Evolutionary conservation across 73 alveolate species (phyloP), one percentile per base, ranked within the genome.

Genomic region (Tetrahymena borealis): DNA sequence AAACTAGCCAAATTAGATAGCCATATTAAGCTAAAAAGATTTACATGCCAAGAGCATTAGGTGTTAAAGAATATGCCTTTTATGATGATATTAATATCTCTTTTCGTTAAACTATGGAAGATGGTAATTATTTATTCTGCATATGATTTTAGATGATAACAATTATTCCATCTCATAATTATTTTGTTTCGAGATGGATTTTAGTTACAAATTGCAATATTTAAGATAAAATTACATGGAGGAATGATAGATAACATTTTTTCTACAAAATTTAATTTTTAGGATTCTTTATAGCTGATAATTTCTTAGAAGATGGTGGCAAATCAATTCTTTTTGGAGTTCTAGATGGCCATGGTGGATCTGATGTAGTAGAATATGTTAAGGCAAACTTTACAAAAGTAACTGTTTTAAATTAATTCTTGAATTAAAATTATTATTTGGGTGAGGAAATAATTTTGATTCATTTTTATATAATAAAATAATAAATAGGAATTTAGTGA

Each of bases 41-140:
- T n/a, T 93, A 79, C 43, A 93, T 93, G 78, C 95, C 95, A 37
- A 93, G 91, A 43, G 95, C 95, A 4, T 39, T 93, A 35, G 95
- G 95, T 39, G 95, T 43, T 18, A 93, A 93, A 85, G 95, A 93
- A 93, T 93, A 93, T 85, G 95, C 95, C 90, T 93, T 79, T 79
- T 91, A 93, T 39, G 95, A 93, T 79, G 95, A 93, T 36, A 93
- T 93, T 35, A 93, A 93, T 42, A 32, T 79, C 11, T 77, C 93
- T 18, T 39, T 38, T 60, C 78, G 95, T 79, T n/a, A 79, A 85
- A 33, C 60, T 18, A 93, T 93, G 95, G 95, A 93, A 41, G 95
- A 93, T 90, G 90, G 95, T 93, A 93, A 39, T n/a, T 60, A 7
- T 5, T 60, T 60, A 0, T 1, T 4, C 1, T 11, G 7, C 16